Conservation (phyloP, 305 asterid genomes). For the Fraxinus paxiana region DNA sequence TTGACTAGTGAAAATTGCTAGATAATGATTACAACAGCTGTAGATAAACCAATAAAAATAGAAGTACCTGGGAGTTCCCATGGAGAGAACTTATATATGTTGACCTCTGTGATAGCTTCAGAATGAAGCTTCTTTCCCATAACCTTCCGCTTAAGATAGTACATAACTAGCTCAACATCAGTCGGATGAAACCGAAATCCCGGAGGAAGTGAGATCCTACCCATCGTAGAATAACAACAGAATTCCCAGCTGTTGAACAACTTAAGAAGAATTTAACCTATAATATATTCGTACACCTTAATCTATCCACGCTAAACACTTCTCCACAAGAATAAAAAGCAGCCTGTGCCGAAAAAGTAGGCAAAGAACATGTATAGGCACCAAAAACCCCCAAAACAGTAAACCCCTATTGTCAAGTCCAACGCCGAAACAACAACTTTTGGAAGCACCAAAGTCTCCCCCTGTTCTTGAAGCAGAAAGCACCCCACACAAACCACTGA, state of each 20-base stretch:
- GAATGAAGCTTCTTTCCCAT: slow-evolving; percentile 54
- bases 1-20: background rate
- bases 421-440: slow-evolving; percentile 59
- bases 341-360: background rate
- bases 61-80: slow-evolving; percentile 89
- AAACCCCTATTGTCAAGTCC: slow-evolving; percentile 58
- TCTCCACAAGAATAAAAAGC: slow-evolving; percentile 14
- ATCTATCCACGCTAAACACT: slow-evolving; percentile 20
- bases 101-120: slow-evolving; percentile 74
- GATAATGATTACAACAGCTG: background rate
- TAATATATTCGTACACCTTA: slow-evolving; percentile 14
- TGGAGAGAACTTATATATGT: slow-evolving; percentile 62
- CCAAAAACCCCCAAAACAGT: slow-evolving; percentile 21
- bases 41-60: background rate
- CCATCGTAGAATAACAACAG: slow-evolving; percentile 26
- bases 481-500: slow-evolving; percentile 53
- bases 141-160: slow-evolving; percentile 74
- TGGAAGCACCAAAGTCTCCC: slow-evolving; percentile 63
- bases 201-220: slow-evolving; percentile 54
- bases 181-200: slow-evolving; percentile 96
- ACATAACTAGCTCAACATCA: slow-evolving; percentile 71
- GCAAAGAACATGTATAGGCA: slow-evolving; percentile 18
- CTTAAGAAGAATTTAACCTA: slow-evolving; percentile 16
- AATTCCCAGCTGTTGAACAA: slow-evolving; percentile 19
- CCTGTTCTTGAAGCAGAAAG: slow-evolving; percentile 64